Evolutionary conservation across 1,284 basidiomycete species (phyloP), one percentile per base, ranked within the genome.

Genomic region (Jaminaea rosea): DNA sequence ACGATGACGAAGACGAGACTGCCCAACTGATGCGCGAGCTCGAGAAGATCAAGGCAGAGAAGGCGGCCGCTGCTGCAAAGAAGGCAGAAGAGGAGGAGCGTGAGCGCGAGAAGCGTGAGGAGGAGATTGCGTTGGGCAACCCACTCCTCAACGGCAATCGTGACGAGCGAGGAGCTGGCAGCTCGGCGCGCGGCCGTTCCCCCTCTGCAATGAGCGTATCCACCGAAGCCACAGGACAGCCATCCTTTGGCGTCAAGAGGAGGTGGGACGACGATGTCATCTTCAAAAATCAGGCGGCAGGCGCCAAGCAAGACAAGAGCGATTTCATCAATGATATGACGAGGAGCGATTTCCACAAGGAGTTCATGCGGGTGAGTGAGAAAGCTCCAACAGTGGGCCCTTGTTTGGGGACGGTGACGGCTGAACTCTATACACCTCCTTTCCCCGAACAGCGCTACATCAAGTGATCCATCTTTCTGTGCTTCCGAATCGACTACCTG

Each of bases 191-290:
- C 21, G 24, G 17, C 10, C n/a, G n/a, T n/a, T n/a, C n/a, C n/a
- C n/a, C n/a, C n/a, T n/a, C n/a, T n/a, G n/a, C n/a, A n/a, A n/a
- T n/a, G n/a, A n/a, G n/a, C n/a, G n/a, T n/a, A n/a, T 32, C 31
- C 5, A 44, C 21, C 26, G 36, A 28, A n/a, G 37, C 29, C 3
- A 23, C 19, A 0, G 46, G 24, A 15, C 32, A 29, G 4, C 9
- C 7, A 3, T 42, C 45, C 28, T 69, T 68, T 47, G 57, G 52
- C 19, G 65, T 68, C 9, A 54, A 59, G 31, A 49, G 58, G 24
- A 53, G 70, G 37, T 73, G 71, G 71, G 71, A 73, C 54, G 66
- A 73, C 48, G 71, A 73, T 44, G 52, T 73, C 19, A 72, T 73
- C 24, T 73, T 73, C 58, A 70, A 72, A 50, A 73, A 73, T 49